Evolutionary conservation across 257 asterid species (phyloP), one percentile per base, ranked within the genome.

Genomic region (Capsicum chinense): DNA sequence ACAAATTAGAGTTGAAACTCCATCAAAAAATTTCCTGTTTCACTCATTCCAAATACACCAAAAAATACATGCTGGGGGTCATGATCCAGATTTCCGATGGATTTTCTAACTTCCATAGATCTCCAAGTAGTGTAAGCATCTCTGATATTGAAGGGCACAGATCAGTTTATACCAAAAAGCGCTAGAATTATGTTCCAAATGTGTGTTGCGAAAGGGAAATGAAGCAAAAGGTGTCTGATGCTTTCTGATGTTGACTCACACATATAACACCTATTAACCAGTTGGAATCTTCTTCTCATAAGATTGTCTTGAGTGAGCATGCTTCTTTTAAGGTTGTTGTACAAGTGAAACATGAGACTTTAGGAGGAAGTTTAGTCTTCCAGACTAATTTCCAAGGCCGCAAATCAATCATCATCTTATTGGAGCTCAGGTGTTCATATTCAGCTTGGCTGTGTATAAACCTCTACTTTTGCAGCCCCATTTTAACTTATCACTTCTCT

Each of bases 81-180:
- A 12, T 64, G 47, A 26, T 64, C 44, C 71, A 64, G 47, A 64
- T 33, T 33, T 13, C 71, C 21, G 70, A 63, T 63, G 42, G 70
- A 63, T 63, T 63, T 63, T 26, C 70, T 42, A 64, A 26, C 71
- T 26, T 64, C 42, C 44, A 33, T 64, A 26, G 5, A 26, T 44
- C 71, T 26, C 71, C 71, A 64, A 64, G 44, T 64, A 33, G 71
- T 26, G 71, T 64, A 64, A 33, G 71, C 71, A 64, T 64, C n/a
- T 64, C 44, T 64, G 71, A 64, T 26, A 26, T 26, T 64, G 44
- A 26, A 64, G n/a, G 42, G 71, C 44, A 64, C 33, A 33, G 44
- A 64, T 17, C 44, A 26, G 17, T 33, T 64, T 26, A 12, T 26
- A 11, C 44, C 71, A 26, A 33, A 66, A 66, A 13, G 5, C n/a